Evolutionary conservation across 164 flowering plant species (phyloP), one percentile per base, ranked within the genome.

Genomic region (Vitis cinerea): DNA sequence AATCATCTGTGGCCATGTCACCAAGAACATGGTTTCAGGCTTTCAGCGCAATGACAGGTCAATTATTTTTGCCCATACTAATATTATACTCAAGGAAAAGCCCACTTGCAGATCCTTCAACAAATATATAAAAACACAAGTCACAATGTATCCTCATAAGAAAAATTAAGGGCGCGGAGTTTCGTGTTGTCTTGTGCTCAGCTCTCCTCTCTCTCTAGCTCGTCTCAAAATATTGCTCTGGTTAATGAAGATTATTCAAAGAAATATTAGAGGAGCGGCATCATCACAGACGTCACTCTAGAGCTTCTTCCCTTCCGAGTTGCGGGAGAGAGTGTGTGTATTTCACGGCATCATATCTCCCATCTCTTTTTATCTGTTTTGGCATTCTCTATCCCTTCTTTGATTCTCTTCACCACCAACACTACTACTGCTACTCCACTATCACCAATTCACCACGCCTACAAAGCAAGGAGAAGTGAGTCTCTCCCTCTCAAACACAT

Each of bases 401-500:
- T 13, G 53, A 29, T 31, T 49, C 57, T 59, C 64, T 52, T 55
- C 73, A 29, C 50, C 37, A 63, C 55, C 44, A 63, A 8, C 15
- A 12, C 54, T n/a, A 14, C 47, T 51, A 49, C 47, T 54, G 65
- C 37, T 23, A 60, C 16, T 15, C 30, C 58, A 10, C 71, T 19
- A 50, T 63, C 64, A 63, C 31, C 19, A 51, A 31, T 13, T 61
- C 61, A 53, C 66, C 80, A 80, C 77, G 83, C 78, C 74, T 10
- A 68, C 65, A 59, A 77, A 72, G 27, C 75, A 77, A 66, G 73
- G 71, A 70, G 77, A 79, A 77, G 83, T 82, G 60, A 70, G 80
- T 44, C 69, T 65, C 65, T 59, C 67, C 51, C 71, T 23, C 69
- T 58, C 64, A 55, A 54, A 64, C 52, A 17, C 27, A 23, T 23